A percentile compares a stretch with the other conserved stretches of the same genome.
phyloP scores from a whole-genome alignment of 257 asterid genomes.

The Nyctanthes arbortristis region DNA sequence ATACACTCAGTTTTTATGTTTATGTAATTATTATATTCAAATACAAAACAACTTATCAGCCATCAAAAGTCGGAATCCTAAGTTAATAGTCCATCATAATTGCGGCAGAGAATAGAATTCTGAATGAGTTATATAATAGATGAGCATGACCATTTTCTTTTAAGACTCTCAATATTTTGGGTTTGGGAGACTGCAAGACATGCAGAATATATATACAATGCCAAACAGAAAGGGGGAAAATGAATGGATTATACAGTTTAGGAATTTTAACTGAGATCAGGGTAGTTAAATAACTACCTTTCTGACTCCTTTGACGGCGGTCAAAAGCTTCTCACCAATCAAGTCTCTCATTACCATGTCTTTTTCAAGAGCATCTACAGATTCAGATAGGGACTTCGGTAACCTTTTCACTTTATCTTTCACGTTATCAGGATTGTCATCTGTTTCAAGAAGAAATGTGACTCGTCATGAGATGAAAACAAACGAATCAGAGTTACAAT shows the following conservation, averaged over 20 bases:
- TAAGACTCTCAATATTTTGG: background rate
- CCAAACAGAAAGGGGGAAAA: background rate
- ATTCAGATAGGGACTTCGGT: constrained; percentile 74
- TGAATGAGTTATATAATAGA: too few species aligned
- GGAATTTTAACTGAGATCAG: background rate
- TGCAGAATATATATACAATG: background rate
- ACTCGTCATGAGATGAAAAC: constrained; percentile 3
- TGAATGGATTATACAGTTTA: background rate
- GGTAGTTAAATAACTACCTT: constrained; percentile 48
- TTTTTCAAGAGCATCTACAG: constrained; percentile 79
- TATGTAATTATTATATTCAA: background rate
- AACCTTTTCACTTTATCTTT: constrained; percentile 66
- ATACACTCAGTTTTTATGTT: background rate
- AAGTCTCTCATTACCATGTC: constrained; percentile 55
- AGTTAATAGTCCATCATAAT: background rate
- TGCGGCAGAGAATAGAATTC: background rate
- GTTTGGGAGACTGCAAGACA: background rate
- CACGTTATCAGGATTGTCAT: constrained; percentile 72
- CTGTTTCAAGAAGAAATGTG: constrained; percentile 40
- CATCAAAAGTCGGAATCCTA: background rate
- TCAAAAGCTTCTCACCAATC: constrained; percentile 75
- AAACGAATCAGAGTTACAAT: background rate
- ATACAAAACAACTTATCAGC: background rate
- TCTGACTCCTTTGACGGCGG: constrained; percentile 72
- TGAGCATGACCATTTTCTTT: too few species aligned